Conservation (phyloP, 2,329 filamentous ascomycete species). For the Diplodia seriata region DNA sequence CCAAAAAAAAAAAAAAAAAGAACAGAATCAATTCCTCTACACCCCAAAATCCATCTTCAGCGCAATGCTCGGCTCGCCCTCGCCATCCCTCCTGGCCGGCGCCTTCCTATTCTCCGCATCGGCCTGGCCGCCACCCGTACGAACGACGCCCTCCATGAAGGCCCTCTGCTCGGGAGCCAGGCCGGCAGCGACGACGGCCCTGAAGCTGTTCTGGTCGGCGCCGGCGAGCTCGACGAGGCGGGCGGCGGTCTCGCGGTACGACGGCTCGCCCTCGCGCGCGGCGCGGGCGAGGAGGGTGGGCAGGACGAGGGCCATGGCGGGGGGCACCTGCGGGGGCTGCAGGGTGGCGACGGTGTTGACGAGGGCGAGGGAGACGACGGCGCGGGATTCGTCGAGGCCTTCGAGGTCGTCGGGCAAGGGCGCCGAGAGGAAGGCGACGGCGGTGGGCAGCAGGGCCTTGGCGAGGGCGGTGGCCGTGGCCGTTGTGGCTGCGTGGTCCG, state of each 20-base stretch:
- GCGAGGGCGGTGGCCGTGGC: slow-evolving; percentile 65
- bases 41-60: slow-evolving; percentile 85
- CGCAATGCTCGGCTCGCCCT: slow-evolving; percentile 78
- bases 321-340: slow-evolving; percentile 50
- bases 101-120: slow-evolving; percentile 44
- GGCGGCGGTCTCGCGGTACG: slow-evolving; percentile 76
- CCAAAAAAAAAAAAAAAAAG: too few species aligned
- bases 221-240: slow-evolving; percentile 82
- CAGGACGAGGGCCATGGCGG: slow-evolving; percentile 77
- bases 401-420: slow-evolving; percentile 62
- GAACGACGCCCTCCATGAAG: slow-evolving; percentile 82
- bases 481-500: slow-evolving; percentile 27
- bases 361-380: slow-evolving; percentile 75
- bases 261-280: slow-evolving; percentile 62
- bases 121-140: slow-evolving; percentile 55
- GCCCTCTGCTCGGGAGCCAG: slow-evolving; percentile 74
- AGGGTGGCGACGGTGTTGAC: slow-evolving; percentile 69
- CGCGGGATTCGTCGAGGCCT: slow-evolving; percentile 78
- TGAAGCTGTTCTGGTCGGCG: slow-evolving; percentile 75
- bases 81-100: slow-evolving; percentile 59
- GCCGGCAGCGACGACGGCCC: slow-evolving; percentile 68
- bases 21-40: background rate
- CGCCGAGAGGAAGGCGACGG: slow-evolving; percentile 76
- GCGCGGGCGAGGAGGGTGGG: slow-evolving; percentile 79
- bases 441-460: slow-evolving; percentile 74